phyloP scores from a whole-genome alignment of 768 basidiomycete species.

The Asterophora parasitica region DNA sequence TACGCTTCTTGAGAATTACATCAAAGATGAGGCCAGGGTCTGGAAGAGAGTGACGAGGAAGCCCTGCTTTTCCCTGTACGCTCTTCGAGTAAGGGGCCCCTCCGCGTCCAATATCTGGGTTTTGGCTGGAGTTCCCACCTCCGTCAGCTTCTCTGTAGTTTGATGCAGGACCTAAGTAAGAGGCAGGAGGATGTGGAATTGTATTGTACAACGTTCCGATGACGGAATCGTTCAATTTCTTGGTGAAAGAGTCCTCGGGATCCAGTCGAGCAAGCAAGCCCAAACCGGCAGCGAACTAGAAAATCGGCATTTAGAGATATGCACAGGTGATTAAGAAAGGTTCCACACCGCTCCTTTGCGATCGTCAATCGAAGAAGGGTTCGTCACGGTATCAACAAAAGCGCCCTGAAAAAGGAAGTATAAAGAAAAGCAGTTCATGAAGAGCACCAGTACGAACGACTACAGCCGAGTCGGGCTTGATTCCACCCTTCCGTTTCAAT shows the following conservation, averaged over 20 bases:
- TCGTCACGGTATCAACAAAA: slow-evolving; percentile 21
- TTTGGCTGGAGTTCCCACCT: slow-evolving; percentile 35
- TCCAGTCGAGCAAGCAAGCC: slow-evolving; percentile 20
- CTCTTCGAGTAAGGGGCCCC: slow-evolving; percentile 48
- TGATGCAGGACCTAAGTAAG: slow-evolving; percentile 28
- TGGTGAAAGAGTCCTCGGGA: slow-evolving; percentile 13
- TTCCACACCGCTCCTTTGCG: too few species aligned
- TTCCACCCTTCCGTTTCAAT: too few species aligned
- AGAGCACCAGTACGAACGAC: too few species aligned
- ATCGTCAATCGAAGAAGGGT: slow-evolving; percentile 36
- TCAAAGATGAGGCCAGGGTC: slow-evolving; percentile 61
- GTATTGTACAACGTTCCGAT: slow-evolving; percentile 50
- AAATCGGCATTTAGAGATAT: too few species aligned
- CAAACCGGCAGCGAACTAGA: slow-evolving; percentile 25
- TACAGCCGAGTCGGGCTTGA: slow-evolving; percentile 22
- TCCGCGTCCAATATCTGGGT: slow-evolving; percentile 43
- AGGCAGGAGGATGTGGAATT: slow-evolving; percentile 45
- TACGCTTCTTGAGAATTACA: slow-evolving; percentile 39
- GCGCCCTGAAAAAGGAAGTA: too few species aligned
- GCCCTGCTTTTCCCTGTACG: slow-evolving; percentile 37
- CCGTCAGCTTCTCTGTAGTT: slow-evolving; percentile 45
- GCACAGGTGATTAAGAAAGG: too few species aligned
- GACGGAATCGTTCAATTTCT: slow-evolving; percentile 18
- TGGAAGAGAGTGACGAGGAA: slow-evolving; percentile 39
- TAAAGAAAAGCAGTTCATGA: too few species aligned